Evolutionary conservation across 495 filamentous ascomycete genomes (phyloP), one percentile per base, ranked within the genome.

Genomic region (Melanomma pulvis-pyrius): DNA sequence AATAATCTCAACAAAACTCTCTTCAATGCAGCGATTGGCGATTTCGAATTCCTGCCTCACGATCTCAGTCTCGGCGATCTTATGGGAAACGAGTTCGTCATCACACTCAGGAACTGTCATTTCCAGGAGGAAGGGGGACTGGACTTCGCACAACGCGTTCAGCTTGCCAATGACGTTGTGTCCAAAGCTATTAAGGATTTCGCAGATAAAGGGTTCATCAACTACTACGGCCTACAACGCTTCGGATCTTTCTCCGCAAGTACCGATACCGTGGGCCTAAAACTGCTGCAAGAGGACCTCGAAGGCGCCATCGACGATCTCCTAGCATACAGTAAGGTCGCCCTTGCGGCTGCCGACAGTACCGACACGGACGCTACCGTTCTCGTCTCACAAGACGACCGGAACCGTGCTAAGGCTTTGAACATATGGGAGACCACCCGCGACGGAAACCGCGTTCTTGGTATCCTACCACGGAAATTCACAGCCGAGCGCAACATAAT

Each of bases 221-320:
- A 98, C 75, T 98, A 98, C 79, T 98, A 90, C 64, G 94, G 94
- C 15, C 84, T 97, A 1, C 94, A 98, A 77, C 87, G 94, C 13
- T 98, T 98, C 69, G 94, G 94, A 25, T 90, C 91, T 2, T 93
- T 92, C 75, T 76, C 83, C 2, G 88, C 88, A 5, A 86, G 91
- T 4, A 98, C 94, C 1, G 90, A 97, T 67, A 82, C 84, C 1
- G 76, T 96, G 13, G 94, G 94, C 34, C 81, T 90, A 72, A 90
- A 90, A 73, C 89, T 98, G 57, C 84, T 98, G 0, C 83, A 90
- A 70, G 86, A 82, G 13, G 86, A 97, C 67, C 92, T 90, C 71
- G 82, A 92, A 74, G 90, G 84, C 29, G 92, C 92, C 30, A 84
- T 92, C 39, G 82, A 90, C 36, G 82, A 81, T 28, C 87, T 98